Evolutionary conservation across 2,329 filamentous ascomycete genomes (phyloP), one percentile per base, ranked within the genome.

Genomic region (Pezicula neosporulosa): DNA sequence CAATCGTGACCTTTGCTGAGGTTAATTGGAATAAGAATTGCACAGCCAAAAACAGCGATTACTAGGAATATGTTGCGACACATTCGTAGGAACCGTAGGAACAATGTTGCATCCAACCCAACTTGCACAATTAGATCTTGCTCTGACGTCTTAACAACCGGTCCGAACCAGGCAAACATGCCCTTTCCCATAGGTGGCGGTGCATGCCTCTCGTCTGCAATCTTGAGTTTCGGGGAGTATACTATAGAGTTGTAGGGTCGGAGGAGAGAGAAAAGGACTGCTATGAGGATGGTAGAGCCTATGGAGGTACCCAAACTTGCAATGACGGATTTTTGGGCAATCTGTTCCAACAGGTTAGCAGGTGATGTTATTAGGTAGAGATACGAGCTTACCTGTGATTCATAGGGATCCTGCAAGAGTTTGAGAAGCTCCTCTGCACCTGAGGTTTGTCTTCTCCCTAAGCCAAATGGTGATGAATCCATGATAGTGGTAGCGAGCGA

Each of bases 221-320:
- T 87, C 68, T 96, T 96, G 45, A 95, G 77, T 68, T 95, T 93
- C 38, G 94, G 94, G 3, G 94, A 92, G 72, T 99, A 99, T 44
- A 99, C 90, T 60, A 93, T 82, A 50, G 86, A 87, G 70, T 97
- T 93, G 70, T 92, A 91, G 5, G 94, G 94, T 54, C 94, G 89
- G 50, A 97, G 77, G 62, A 97, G 75, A 56, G 90, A 96, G 77
- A 97, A 99, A 58, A 85, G 72, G 52, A 96, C 67, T 56, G 90
- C 85, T 60, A 96, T 85, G 60, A 85, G 76, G 56, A 80, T 64
- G 8, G 90, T 90, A 64, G 94, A 75, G 50, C 83, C 87, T 42
- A 97, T 66, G 3, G 93, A 96, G 19, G 88, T 90, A 57, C 77
- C 88, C 42, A 97, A 73, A 45, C 92, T 90, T 52, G 89, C 87